Evolutionary conservation across 139 green algal species (phyloP).

Genomic region (Ettlia oleoabundans): DNA sequence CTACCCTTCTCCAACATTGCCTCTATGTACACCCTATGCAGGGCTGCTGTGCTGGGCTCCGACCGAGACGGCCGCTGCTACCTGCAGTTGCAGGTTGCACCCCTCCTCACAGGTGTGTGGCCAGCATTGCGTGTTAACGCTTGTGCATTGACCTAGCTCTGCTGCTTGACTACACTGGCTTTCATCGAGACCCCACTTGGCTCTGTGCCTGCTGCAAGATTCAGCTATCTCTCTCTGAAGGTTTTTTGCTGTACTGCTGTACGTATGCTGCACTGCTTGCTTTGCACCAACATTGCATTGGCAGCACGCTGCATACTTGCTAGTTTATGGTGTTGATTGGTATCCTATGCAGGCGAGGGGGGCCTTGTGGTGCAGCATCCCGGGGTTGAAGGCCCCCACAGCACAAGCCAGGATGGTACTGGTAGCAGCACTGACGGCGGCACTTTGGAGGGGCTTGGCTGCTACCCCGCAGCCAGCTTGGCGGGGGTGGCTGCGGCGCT

Average conservation of each 20-base stretch:
- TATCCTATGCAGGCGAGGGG: neutral
- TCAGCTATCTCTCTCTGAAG: neutral
- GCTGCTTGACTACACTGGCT: neutral
- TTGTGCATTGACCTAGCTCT: neutral
- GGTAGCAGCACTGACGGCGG: neutral
- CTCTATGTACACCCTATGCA: too few species aligned
- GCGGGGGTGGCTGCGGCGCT: slow-evolving; percentile 30
- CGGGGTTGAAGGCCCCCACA: neutral
- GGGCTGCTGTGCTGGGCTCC: slow-evolving; percentile 19
- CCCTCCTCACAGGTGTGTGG: slow-evolving; percentile 35
- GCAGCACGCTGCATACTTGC: neutral
- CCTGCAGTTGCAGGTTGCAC: slow-evolving; percentile 36
- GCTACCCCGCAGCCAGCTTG: neutral
- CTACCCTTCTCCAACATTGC: too few species aligned
- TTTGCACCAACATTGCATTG: neutral
- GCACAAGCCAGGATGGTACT: too few species aligned
- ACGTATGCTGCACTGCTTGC: neutral
- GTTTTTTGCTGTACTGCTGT: neutral
- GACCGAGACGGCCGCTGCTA: slow-evolving; percentile 45
- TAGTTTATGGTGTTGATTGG: neutral
- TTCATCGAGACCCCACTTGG: too few species aligned
- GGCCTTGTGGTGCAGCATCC: neutral
- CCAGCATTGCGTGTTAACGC: too few species aligned
- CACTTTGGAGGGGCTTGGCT: neutral
- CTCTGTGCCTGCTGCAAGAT: too few species aligned